These are phyloP conservation scores for Endotrypanum monterogeii DNA, from an alignment of 208 protist species.

Conservation along the genomic window DNA sequence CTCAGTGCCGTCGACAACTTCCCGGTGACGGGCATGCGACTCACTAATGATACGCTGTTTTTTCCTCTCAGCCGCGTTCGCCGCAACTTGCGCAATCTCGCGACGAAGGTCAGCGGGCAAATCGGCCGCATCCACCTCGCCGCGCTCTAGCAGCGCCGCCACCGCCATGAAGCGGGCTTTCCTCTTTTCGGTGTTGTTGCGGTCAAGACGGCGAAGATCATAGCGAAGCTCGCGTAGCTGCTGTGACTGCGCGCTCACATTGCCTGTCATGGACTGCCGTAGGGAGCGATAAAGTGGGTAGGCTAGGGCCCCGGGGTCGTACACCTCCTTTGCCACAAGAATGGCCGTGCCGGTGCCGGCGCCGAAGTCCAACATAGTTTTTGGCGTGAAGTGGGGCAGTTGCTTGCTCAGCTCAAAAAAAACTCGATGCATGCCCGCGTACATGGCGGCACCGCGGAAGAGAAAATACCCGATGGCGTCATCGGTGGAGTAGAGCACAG, in stretches of 20 bases:
- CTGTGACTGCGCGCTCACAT: constrained; percentile 53
- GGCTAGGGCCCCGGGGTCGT: constrained; percentile 80
- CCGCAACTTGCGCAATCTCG: constrained; percentile 75
- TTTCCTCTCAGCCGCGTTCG: constrained; percentile 57
- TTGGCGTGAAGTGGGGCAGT: constrained; percentile 87
- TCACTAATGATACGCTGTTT: constrained; percentile 48
- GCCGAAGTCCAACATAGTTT: constrained; percentile 89
- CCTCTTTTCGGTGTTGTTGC: constrained; percentile 84
- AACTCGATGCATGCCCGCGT: constrained; percentile 87
- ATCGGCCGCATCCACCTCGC: constrained; percentile 72
- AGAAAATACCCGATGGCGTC: constrained; percentile 91
- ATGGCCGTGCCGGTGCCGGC: constrained; percentile 84
- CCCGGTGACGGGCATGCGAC: constrained; percentile 70
- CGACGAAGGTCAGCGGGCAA: constrained; percentile 67
- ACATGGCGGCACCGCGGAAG: constrained; percentile 87
- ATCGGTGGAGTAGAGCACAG: constrained; percentile 79
- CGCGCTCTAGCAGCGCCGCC: constrained; percentile 74
- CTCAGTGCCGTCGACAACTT: constrained; percentile 79
- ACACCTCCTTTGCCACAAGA: constrained; percentile 88
- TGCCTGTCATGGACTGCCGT: constrained; percentile 82
- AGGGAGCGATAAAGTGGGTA: constrained; percentile 87
- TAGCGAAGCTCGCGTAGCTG: constrained; percentile 73
- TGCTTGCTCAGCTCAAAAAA: constrained; percentile 89
- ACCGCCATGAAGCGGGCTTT: constrained; percentile 90
- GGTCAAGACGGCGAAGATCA: constrained; percentile 70